A percentile compares a stretch with the other conserved stretches of the same genome.
phyloP scores from a whole-genome alignment of 139 green algal species.

The Chlorella vulgaris region DNA sequence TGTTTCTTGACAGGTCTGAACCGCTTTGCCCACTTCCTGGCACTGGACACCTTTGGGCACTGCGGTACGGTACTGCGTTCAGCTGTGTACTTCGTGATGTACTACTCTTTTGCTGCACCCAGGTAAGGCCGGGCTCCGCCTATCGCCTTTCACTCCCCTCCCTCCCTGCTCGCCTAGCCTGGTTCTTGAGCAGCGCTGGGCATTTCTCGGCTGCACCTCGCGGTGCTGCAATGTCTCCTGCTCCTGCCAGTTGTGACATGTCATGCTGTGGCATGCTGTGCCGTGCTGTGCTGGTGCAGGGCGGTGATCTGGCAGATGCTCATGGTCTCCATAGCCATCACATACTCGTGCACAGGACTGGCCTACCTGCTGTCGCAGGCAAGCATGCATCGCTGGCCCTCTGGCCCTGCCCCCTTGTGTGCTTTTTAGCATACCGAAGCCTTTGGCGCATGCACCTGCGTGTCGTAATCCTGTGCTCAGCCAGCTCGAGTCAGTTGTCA shows the following conservation, averaged over 20 bases:
- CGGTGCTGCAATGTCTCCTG: too few relatives aligned
- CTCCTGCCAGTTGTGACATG: too few relatives aligned
- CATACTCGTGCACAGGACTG: slow-evolving; percentile 56
- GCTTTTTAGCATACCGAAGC: too few relatives aligned
- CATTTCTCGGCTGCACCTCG: too few relatives aligned
- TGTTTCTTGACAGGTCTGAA: slow-evolving; percentile 25
- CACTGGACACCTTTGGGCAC: slow-evolving; percentile 54
- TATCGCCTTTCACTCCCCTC: neutral
- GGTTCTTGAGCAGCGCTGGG: too few relatives aligned
- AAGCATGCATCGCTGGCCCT: too few relatives aligned
- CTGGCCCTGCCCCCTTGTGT: too few relatives aligned
- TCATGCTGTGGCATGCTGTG: neutral
- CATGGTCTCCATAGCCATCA: slow-evolving; percentile 50
- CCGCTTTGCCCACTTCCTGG: slow-evolving; percentile 53
- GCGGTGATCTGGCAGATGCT: slow-evolving; percentile 66
- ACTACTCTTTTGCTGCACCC: slow-evolving; percentile 1
- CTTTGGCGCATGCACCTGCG: too few relatives aligned
- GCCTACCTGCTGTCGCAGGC: slow-evolving; percentile 57
- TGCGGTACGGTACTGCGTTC: slow-evolving; percentile 43
- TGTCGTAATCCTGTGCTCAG: too few relatives aligned
- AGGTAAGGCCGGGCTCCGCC: neutral
- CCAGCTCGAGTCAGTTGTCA: too few relatives aligned
- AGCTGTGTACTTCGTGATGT: slow-evolving; percentile 55
- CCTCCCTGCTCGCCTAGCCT: too few relatives aligned
- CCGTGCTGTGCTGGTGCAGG: neutral